Conservation (phyloP, 768 basidiomycete genomes). For the Hygrocybe punicea region DNA sequence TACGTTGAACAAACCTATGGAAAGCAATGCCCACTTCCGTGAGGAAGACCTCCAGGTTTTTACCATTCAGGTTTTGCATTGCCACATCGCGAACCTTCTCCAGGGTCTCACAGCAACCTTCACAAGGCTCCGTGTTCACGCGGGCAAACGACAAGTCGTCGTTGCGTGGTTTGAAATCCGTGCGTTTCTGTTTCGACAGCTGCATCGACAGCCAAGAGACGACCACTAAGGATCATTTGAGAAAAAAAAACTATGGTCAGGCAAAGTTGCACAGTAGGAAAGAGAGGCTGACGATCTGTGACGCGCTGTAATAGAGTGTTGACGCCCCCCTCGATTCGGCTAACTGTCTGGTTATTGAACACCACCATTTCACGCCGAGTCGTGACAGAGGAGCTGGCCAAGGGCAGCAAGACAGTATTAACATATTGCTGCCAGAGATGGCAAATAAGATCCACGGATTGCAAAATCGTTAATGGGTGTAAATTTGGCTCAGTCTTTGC, state of each 20-base stretch:
- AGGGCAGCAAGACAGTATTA: constrained; percentile 82
- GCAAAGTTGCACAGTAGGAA: background rate
- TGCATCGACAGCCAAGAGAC: constrained; percentile 70
- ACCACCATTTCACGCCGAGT: constrained; percentile 88
- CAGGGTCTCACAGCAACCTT: constrained; percentile 78
- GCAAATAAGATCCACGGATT: constrained; percentile 78
- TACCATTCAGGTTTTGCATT: constrained; percentile 77
- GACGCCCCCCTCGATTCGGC: constrained; percentile 76
- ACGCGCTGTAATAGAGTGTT: constrained; percentile 78
- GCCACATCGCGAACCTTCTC: constrained; percentile 78
- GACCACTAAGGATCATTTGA: constrained; percentile 46
- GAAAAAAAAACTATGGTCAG: background rate
- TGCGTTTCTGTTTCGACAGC: constrained; percentile 89
- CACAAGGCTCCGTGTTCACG: constrained; percentile 91
- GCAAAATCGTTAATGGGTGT: constrained; percentile 60
- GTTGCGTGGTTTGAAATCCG: constrained; percentile 94
- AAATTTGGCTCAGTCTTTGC: constrained; percentile 78
- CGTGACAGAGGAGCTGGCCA: constrained; percentile 82
- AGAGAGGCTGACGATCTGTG: constrained; percentile 58
- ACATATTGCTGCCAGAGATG: constrained; percentile 98
- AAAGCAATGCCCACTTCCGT: constrained; percentile 93
- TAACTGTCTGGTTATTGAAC: constrained; percentile 86
- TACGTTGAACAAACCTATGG: constrained; percentile 58
- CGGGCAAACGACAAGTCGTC: constrained; percentile 94
- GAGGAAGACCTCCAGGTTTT: constrained; percentile 89